A percentile compares a stretch with the other conserved stretches of the same genome.
Evolutionary conservation across 2,329 filamentous ascomycete genomes (phyloP).

Genomic region (Diaporthe vexans): DNA sequence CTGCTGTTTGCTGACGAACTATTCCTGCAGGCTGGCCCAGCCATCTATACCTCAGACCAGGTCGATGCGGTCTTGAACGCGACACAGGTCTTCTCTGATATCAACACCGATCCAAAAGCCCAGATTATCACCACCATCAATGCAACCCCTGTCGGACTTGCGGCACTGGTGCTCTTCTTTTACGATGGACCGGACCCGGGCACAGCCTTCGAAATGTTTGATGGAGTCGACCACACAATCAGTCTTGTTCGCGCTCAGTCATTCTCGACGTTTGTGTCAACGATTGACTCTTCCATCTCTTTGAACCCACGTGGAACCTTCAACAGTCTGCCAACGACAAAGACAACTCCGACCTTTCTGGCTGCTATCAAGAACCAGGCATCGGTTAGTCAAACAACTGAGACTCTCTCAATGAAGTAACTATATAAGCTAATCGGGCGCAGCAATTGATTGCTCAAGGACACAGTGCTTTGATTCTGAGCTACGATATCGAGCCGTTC

Average conservation of each 20-base stretch:
- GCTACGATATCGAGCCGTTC: slow-evolving; percentile 52
- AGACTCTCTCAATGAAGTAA: too few relatives aligned
- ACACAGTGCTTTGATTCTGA: slow-evolving; percentile 44
- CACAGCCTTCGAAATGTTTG: slow-evolving; percentile 45
- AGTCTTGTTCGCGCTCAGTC: slow-evolving; percentile 36
- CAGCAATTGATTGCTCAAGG: background rate
- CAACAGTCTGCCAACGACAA: slow-evolving; percentile 47
- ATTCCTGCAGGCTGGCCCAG: background rate
- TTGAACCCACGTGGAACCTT: slow-evolving; percentile 47
- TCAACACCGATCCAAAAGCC: slow-evolving; percentile 48
- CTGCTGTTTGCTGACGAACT: background rate
- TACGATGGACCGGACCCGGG: slow-evolving; percentile 49
- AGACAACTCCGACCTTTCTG: slow-evolving; percentile 45
- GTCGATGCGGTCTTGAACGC: slow-evolving; percentile 46
- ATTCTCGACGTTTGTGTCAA: slow-evolving; percentile 42
- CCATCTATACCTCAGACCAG: slow-evolving; percentile 35
- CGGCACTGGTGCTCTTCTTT: slow-evolving; percentile 46
- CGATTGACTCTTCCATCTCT: slow-evolving; percentile 38
- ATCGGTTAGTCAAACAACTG: slow-evolving; percentile 1
- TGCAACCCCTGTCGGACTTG: slow-evolving; percentile 37
- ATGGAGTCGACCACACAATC: slow-evolving; percentile 40
- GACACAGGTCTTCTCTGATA: slow-evolving; percentile 45
- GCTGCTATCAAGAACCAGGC: slow-evolving; percentile 45
- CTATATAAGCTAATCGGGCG: background rate
- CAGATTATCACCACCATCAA: slow-evolving; percentile 49